phyloP scores from a whole-genome alignment of 2,329 filamentous ascomycete genomes.

The Grosmannia clavigera region DNA sequence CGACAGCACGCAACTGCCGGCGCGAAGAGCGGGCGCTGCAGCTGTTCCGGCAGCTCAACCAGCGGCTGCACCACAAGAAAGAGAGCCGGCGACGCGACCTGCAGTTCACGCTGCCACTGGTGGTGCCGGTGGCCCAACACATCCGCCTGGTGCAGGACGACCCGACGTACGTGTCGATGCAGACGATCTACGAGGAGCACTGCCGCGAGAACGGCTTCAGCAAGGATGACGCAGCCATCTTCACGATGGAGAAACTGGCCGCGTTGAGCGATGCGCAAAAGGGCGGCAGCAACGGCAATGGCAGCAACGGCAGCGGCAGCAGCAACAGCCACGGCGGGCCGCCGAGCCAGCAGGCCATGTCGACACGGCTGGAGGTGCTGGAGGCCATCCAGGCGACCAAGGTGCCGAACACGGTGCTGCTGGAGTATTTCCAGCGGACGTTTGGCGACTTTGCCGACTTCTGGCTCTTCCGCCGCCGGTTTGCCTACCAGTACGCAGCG shows the following conservation, averaged over 20 bases:
- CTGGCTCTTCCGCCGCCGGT: conserved; percentile 96
- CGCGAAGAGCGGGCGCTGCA: conserved; percentile 92
- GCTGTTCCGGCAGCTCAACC: conserved; percentile 95
- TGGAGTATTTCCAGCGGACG: conserved; percentile 79
- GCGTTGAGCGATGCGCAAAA: conserved; percentile 57
- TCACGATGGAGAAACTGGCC: conserved; percentile 88
- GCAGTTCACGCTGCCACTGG: conserved; percentile 90
- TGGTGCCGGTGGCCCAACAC: conserved; percentile 89
- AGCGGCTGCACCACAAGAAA: conserved; percentile 81
- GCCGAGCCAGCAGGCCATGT: conserved; percentile 57
- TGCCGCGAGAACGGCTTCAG: conserved; percentile 75
- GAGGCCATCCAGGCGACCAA: conserved; percentile 88
- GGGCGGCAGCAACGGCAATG: background rate
- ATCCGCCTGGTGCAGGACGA: conserved; percentile 95
- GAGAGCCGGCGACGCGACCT: conserved; percentile 87
- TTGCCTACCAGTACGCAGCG: conserved; percentile 88
- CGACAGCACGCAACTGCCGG: conserved; percentile 80
- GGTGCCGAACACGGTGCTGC: conserved; percentile 69
- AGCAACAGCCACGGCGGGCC: conserved; percentile 43
- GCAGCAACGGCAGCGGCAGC: conserved; percentile 24
- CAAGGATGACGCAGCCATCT: conserved; percentile 91
- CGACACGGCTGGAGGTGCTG: conserved; percentile 80
- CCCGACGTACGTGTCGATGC: conserved; percentile 82
- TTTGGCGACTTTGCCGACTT: conserved; percentile 89
- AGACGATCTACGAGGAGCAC: conserved; percentile 93